These are phyloP conservation scores for Lachnellula hyalina DNA, from an alignment of 2,329 filamentous ascomycete species.

Conservation along the genomic window DNA sequence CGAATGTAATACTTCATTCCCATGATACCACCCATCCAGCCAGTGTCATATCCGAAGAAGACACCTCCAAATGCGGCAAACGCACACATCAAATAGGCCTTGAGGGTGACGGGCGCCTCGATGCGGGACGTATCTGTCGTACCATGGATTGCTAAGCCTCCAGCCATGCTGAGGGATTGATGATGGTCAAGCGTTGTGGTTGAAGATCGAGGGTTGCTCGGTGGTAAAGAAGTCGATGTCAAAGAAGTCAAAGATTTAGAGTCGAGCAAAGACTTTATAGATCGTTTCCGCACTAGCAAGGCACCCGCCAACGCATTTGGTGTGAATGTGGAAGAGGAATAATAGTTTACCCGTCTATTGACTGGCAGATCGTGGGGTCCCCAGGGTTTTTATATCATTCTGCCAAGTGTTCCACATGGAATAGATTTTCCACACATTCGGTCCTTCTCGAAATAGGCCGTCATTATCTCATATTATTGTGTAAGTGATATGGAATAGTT, in stretches of 20 bases:
- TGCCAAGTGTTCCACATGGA: too few species aligned
- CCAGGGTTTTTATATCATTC: neutral
- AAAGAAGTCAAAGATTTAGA: too few species aligned
- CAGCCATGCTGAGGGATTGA: neutral
- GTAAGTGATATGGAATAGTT: too few species aligned
- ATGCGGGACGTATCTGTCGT: conserved; percentile 61
- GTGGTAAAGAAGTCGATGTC: too few species aligned
- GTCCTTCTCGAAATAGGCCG: conserved; percentile 1
- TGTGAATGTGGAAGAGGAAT: neutral
- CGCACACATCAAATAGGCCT: conserved; percentile 64
- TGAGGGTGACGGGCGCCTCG: conserved; percentile 64
- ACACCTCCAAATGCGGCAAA: conserved; percentile 64
- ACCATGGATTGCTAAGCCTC: neutral
- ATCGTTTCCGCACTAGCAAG: conserved; percentile 16
- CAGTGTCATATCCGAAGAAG: conserved; percentile 64
- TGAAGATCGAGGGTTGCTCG: too few species aligned
- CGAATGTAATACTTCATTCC: conserved; percentile 41
- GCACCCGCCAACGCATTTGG: conserved; percentile 51
- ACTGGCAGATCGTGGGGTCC: conserved; percentile 3
- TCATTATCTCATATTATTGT: too few species aligned
- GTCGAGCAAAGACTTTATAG: too few species aligned
- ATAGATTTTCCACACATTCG: neutral
- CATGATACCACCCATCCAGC: conserved; percentile 60
- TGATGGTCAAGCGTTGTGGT: too few species aligned
- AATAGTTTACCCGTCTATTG: conserved; percentile 17